These are phyloP conservation scores for Nakazawaea ernobii DNA, from an alignment of 805 yeast species.

Conservation along the genomic window DNA sequence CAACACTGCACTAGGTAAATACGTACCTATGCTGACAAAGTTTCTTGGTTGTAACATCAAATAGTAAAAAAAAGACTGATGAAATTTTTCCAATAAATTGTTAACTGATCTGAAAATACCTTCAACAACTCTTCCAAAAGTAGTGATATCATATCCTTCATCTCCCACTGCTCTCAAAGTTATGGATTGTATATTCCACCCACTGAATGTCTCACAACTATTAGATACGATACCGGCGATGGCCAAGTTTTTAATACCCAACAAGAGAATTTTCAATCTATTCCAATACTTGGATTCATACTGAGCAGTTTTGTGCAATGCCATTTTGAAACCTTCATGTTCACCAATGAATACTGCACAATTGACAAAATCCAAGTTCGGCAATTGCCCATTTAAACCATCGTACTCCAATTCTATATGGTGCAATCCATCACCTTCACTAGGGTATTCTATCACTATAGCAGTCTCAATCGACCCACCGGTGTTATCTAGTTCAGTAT, in stretches of 20 bases:
- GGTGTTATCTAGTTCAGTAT: constrained; percentile 73
- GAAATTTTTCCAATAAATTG: constrained; percentile 90
- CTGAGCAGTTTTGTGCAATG: constrained; percentile 57
- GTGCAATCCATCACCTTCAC: constrained; percentile 58
- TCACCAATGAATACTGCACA: constrained; percentile 68
- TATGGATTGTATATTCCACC: constrained; percentile 92
- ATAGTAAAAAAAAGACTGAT: constrained; percentile 94
- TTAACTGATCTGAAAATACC: constrained; percentile 84
- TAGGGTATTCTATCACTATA: constrained; percentile 71
- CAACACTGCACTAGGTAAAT: constrained; percentile 78
- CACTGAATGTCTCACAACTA: constrained; percentile 90
- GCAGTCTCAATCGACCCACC: constrained; percentile 96
- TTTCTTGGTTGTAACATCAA: constrained; percentile 67
- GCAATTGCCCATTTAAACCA: constrained; percentile 93
- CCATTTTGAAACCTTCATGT: constrained; percentile 69
- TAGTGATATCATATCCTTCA: constrained; percentile 64
- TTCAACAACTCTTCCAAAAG: constrained; percentile 86
- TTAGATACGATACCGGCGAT: constrained; percentile 62
- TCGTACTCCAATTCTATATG: constrained; percentile 71
- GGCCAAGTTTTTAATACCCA: constrained; percentile 66
- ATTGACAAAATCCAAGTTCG: constrained; percentile 86
- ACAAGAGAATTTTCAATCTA: constrained; percentile 52
- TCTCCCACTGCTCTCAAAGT: constrained; percentile 68
- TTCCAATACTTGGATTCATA: constrained; percentile 42
- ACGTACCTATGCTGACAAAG: constrained; percentile 92